Evolutionary conservation across 495 filamentous ascomycete genomes (phyloP).

Genomic region (Penicillium subrubescens): DNA sequence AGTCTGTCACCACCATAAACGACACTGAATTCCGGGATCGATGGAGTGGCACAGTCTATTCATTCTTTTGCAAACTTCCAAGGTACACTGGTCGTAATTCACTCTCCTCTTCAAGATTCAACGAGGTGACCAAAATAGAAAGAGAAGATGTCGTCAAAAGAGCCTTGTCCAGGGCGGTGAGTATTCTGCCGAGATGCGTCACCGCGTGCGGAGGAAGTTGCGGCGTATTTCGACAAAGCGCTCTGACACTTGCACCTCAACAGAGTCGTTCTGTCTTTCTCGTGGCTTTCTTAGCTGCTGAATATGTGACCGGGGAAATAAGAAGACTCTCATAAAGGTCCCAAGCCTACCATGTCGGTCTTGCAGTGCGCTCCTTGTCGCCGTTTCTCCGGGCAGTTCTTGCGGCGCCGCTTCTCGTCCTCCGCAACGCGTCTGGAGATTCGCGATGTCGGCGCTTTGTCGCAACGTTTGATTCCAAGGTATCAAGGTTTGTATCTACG

Average conservation of each 20-base stretch:
- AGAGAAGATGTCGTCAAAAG: too few species aligned
- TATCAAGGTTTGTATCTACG: slow-evolving; percentile 52
- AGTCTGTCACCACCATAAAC: too few species aligned
- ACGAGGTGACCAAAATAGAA: too few species aligned
- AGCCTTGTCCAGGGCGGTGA: not conserved
- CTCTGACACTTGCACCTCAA: not conserved
- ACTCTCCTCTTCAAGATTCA: too few species aligned
- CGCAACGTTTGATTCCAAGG: slow-evolving; percentile 45
- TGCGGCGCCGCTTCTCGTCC: slow-evolving; percentile 42
- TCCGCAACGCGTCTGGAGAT: slow-evolving; percentile 43
- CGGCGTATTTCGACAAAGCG: not conserved
- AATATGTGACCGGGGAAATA: not conserved
- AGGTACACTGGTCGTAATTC: too few species aligned
- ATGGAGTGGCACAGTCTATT: too few species aligned
- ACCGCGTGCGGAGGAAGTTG: not conserved
- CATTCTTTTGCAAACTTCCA: too few species aligned
- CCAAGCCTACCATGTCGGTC: not conserved
- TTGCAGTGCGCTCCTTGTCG: slow-evolving; percentile 20
- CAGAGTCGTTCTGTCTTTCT: not conserved
- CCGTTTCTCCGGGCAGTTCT: slow-evolving; percentile 11
- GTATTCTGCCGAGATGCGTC: slow-evolving; percentile 2
- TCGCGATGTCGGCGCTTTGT: slow-evolving; percentile 43
- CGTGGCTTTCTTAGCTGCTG: not conserved
- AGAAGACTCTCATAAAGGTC: not conserved
- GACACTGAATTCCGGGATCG: too few species aligned